A percentile compares a stretch with the other conserved stretches of the same genome.
Conservation (phyloP, 768 basidiomycete genomes). For the Suillus tomentosus region DNA sequence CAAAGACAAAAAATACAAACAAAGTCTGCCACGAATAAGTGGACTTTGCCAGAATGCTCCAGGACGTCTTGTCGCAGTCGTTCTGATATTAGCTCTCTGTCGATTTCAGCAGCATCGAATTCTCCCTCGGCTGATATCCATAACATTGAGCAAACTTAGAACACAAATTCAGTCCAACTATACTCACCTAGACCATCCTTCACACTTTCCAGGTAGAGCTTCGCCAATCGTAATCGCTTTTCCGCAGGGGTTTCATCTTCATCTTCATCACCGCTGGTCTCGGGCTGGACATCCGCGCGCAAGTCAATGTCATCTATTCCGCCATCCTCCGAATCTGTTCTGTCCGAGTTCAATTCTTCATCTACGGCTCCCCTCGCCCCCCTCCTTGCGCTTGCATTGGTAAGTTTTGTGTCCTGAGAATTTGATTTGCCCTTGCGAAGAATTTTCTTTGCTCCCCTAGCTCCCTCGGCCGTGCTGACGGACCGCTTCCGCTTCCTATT, state of each 20-base stretch:
- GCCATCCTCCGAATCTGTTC: conserved; percentile 52
- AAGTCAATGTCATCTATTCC: conserved; percentile 78
- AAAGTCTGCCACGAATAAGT: conserved; percentile 75
- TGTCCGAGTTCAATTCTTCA: conserved; percentile 71
- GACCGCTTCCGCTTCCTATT: conserved; percentile 63
- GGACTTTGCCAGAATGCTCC: conserved; percentile 85
- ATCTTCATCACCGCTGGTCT: conserved; percentile 79
- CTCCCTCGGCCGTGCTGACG: conserved; percentile 31
- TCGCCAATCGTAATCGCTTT: conserved; percentile 89
- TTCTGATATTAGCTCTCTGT: conserved; percentile 88
- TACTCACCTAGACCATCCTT: conserved; percentile 68
- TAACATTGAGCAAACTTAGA: conserved; percentile 2
- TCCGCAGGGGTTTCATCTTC: conserved; percentile 89
- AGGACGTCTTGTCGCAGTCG: conserved; percentile 91
- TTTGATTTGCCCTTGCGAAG: conserved; percentile 15
- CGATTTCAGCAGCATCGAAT: conserved; percentile 94
- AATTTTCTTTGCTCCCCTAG: conserved; percentile 28
- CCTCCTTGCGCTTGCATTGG: conserved; percentile 21
- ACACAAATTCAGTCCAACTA: conserved; percentile 1
- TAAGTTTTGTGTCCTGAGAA: conserved; percentile 25
- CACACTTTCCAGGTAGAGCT: conserved; percentile 85
- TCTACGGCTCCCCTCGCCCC: conserved; percentile 36
- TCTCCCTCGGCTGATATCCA: conserved; percentile 71
- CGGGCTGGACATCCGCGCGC: conserved; percentile 54
- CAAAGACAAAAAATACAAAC: conserved; percentile 41